phyloP scores from a whole-genome alignment of 257 asterid species.

The Scutellaria galericulata region DNA sequence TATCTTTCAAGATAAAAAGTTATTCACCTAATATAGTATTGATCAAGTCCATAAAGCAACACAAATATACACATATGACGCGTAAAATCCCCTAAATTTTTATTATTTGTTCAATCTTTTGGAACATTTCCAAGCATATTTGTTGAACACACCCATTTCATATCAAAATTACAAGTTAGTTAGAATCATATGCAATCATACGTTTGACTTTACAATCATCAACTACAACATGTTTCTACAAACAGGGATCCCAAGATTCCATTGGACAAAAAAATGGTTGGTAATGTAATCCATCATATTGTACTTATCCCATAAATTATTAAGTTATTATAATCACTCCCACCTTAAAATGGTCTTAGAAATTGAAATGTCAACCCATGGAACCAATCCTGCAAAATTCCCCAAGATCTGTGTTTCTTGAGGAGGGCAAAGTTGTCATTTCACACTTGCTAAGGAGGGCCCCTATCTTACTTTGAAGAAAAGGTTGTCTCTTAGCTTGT shows the following conservation, averaged over 20 bases:
- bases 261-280: not conserved
- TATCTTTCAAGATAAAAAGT: too few species aligned
- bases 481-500: slow-evolving; percentile 59
- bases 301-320: slow-evolving; percentile 15
- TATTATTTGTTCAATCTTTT: too few species aligned
- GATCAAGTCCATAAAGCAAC: too few species aligned
- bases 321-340: slow-evolving; percentile 38
- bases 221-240: slow-evolving; percentile 2
- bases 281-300: slow-evolving; percentile 14
- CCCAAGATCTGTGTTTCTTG: slow-evolving; percentile 8
- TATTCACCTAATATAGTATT: too few species aligned
- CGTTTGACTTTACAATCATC: slow-evolving; percentile 17
- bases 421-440: slow-evolving; percentile 43
- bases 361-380: slow-evolving; percentile 41
- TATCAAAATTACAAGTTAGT: too few species aligned
- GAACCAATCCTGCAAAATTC: not conserved
- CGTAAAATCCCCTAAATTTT: too few species aligned
- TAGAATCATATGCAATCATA: not conserved
- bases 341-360: slow-evolving; percentile 50
- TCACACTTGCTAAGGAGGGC: slow-evolving; percentile 4
- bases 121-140: too few species aligned
- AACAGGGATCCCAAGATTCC: slow-evolving; percentile 15
- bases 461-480: slow-evolving; percentile 32
- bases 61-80: too few species aligned
- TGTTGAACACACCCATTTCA: too few species aligned